Evolutionary conservation across 1,139 yeast genomes (phyloP).

Genomic region (Magnusiomyces ingens): DNA sequence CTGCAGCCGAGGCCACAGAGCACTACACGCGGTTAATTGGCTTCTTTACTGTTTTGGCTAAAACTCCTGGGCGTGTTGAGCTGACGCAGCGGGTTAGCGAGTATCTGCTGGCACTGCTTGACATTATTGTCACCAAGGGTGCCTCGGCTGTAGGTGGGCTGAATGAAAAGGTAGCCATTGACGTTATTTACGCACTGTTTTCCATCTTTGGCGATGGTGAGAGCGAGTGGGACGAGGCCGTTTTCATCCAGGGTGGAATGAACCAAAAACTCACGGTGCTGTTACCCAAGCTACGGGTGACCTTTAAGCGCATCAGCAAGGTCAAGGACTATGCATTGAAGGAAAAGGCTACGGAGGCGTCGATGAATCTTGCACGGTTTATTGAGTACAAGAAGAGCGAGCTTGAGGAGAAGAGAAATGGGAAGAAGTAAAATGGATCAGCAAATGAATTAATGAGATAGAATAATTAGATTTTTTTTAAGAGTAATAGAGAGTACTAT

Average conservation of each 20-base stretch:
- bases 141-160: constrained; percentile 12
- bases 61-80: constrained; percentile 37
- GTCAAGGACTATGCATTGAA: constrained; percentile 53
- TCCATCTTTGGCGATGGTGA: constrained; percentile 73
- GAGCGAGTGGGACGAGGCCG: constrained; percentile 55
- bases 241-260: constrained; percentile 57
- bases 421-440: too few relatives aligned
- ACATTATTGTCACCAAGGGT: constrained; percentile 9
- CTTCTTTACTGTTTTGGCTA: constrained; percentile 51
- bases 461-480: too few relatives aligned
- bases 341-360: constrained; percentile 60
- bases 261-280: constrained; percentile 39
- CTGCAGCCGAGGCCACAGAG: constrained; percentile 24
- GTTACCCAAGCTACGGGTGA: constrained; percentile 45
- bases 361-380: constrained; percentile 63
- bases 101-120: constrained; percentile 23
- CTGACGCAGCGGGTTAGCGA: constrained; percentile 34
- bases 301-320: constrained; percentile 61
- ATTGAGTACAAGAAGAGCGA: constrained; percentile 61
- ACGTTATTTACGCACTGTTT: constrained; percentile 57
- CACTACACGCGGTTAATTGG: constrained; percentile 34
- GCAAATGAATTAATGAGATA: too few relatives aligned
- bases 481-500: too few relatives aligned
- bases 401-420: too few relatives aligned
- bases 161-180: constrained; percentile 43